These are phyloP conservation scores for Boletus bicolor DNA, from an alignment of 768 basidiomycete species.

Conservation along the genomic window DNA sequence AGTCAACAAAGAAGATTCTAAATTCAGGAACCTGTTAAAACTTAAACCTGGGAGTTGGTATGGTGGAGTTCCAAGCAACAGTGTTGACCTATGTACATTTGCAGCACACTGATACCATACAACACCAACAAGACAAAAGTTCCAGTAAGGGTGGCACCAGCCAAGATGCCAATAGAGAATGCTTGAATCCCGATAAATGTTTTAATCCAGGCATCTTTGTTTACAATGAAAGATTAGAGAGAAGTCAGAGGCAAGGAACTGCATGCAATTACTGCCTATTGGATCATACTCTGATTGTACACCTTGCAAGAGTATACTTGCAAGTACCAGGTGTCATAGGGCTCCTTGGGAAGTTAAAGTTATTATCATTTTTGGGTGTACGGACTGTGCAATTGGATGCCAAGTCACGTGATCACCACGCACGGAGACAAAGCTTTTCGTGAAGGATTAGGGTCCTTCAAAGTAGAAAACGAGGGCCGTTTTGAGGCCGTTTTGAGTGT, in stretches of 20 bases:
- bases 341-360: no score
- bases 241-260: not conserved
- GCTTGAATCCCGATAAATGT: not conserved
- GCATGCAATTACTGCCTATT: not conserved
- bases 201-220: not conserved
- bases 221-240: not conserved
- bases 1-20: not conserved
- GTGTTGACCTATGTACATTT: no score
- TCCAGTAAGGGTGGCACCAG: not conserved
- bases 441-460: no score
- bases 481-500: no score
- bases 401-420: constrained; percentile 15
- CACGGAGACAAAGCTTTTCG: not conserved
- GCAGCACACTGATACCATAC: not conserved
- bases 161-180: no score
- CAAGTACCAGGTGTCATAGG: no score
- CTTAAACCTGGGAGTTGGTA: no score
- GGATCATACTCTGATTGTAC: not conserved
- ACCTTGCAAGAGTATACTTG: not conserved
- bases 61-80: no score
- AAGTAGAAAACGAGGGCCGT: no score
- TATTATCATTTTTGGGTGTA: no score
- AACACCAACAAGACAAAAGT: not conserved
- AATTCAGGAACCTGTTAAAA: no score
- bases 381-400: not conserved